Conservation (phyloP, 192 early-diverging fungal species). For the Coemansia sp. region DNA sequence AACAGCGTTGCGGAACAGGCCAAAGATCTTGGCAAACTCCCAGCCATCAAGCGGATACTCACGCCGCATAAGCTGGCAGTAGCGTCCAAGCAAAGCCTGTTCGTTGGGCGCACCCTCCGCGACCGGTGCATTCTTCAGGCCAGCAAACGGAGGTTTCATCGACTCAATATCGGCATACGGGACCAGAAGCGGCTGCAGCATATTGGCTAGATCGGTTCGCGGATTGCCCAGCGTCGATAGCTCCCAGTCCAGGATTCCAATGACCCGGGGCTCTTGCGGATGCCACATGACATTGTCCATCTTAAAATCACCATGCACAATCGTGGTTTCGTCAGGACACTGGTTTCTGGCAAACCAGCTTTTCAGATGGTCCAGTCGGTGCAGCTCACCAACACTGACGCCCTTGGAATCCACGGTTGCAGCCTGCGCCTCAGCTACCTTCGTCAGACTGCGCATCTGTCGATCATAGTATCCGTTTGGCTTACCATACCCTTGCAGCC, state of each 20-base stretch:
- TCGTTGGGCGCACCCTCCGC: conserved; percentile 65
- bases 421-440: conserved; percentile 72
- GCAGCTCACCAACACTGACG: conserved; percentile 69
- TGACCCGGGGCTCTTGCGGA: conserved; percentile 67
- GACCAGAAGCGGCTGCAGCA: conserved; percentile 73
- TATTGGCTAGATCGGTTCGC: conserved; percentile 85
- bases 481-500: conserved; percentile 71
- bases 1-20: conserved; percentile 82
- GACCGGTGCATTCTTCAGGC: conserved; percentile 54
- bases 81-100: conserved; percentile 68
- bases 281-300: conserved; percentile 82
- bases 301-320: conserved; percentile 96
- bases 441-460: conserved; percentile 71
- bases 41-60: conserved; percentile 77
- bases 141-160: conserved; percentile 19
- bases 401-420: conserved; percentile 59
- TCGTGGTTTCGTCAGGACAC: conserved; percentile 73
- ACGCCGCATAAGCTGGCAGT: conserved; percentile 65
- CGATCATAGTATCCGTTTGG: conserved; percentile 79
- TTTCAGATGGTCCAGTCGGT: conserved; percentile 66
- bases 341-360: conserved; percentile 73
- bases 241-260: conserved; percentile 94
- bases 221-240: conserved; percentile 91
- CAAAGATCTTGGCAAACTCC: conserved; percentile 84
- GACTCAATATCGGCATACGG: conserved; percentile 31